Percentiles rank a stretch among this genome's conserved stretches.
These are phyloP conservation scores for Oenanthe javanica DNA, from an alignment of 140 eudicot genomes.

Conservation along the genomic window DNA sequence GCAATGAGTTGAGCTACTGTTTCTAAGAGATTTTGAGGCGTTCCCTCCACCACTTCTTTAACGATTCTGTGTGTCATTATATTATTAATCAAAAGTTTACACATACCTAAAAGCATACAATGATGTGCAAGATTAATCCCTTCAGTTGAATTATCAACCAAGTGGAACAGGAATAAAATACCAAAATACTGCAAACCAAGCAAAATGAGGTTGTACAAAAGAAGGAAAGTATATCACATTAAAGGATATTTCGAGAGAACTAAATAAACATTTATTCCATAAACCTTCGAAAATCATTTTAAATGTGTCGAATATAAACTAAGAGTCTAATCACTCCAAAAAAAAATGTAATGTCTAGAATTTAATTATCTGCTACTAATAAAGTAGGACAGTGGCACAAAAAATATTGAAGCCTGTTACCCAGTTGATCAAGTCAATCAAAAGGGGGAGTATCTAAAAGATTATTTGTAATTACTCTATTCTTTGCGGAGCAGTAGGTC, in stretches of 20 bases:
- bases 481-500: too few species aligned
- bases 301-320: background rate
- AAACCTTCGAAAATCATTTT: background rate
- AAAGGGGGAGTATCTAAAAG: background rate
- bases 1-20: constrained; percentile 71
- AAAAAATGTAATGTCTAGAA: background rate
- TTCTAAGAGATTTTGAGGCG: constrained; percentile 69
- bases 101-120: background rate
- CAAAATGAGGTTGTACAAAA: background rate
- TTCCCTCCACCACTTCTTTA: constrained; percentile 59
- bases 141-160: background rate
- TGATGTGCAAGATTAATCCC: background rate
- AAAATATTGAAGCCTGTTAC: background rate
- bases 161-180: background rate
- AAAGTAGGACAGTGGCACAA: background rate
- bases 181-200: background rate
- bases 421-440: background rate
- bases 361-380: background rate
- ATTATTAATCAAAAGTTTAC: background rate
- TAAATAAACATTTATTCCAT: background rate
- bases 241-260: too few species aligned
- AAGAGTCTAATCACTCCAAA: background rate
- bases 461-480: background rate
- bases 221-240: background rate
- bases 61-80: constrained; percentile 44